phyloP scores from a whole-genome alignment of 495 filamentous ascomycete genomes.

The Hypoxylon subgilvum region DNA sequence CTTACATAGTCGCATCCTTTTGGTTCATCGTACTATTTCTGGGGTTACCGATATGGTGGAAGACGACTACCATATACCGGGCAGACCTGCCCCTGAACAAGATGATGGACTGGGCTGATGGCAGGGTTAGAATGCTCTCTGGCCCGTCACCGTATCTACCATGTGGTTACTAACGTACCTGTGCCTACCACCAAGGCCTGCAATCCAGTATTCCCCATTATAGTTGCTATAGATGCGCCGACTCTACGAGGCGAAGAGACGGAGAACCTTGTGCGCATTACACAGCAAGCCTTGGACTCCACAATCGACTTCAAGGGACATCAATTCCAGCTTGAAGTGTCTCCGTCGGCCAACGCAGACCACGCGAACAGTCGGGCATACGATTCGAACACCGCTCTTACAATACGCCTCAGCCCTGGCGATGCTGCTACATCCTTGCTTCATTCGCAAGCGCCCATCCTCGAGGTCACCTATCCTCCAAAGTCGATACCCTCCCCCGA shows the following conservation, averaged over 20 bases:
- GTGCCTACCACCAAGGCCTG: slow-evolving; percentile 65
- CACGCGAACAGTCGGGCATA: slow-evolving; percentile 24
- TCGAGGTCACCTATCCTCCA: slow-evolving; percentile 81
- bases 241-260: slow-evolving; percentile 71
- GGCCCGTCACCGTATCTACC: background rate
- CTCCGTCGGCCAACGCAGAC: slow-evolving; percentile 48
- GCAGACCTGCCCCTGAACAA: slow-evolving; percentile 80
- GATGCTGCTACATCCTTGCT: slow-evolving; percentile 67
- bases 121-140: slow-evolving; percentile 66
- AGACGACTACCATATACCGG: slow-evolving; percentile 93
- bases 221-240: slow-evolving; percentile 77
- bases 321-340: slow-evolving; percentile 77
- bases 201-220: slow-evolving; percentile 83
- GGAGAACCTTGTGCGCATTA: slow-evolving; percentile 77
- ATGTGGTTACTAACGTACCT: slow-evolving; percentile 8
- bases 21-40: slow-evolving; percentile 86
- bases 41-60: slow-evolving; percentile 94
- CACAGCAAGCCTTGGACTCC: slow-evolving; percentile 89
- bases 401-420: slow-evolving; percentile 70
- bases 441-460: slow-evolving; percentile 68
- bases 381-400: slow-evolving; percentile 57
- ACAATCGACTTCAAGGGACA: slow-evolving; percentile 92
- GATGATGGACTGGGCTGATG: slow-evolving; percentile 93
- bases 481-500: slow-evolving; percentile 73
- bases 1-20: slow-evolving; percentile 81